A percentile compares a stretch with the other conserved stretches of the same genome.
phyloP scores from a whole-genome alignment of 2,329 filamentous ascomycete genomes.

The Fusarium penzigii region DNA sequence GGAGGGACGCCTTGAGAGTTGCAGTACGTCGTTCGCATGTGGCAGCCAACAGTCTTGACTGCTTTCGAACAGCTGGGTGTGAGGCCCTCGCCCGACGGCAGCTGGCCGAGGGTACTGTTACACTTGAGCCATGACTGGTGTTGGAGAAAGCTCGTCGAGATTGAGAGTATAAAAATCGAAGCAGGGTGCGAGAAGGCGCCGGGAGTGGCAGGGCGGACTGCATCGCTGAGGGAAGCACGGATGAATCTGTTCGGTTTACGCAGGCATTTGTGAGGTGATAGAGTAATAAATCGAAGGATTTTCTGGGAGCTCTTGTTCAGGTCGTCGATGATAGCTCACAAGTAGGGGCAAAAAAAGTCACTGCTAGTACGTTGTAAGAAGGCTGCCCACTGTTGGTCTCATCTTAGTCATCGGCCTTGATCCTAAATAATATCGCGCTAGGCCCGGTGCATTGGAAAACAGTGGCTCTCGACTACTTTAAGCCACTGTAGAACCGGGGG shows the following conservation, averaged over 20 bases:
- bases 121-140: slow-evolving; percentile 39
- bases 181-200: slow-evolving; percentile 57
- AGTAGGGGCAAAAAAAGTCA: too few species aligned
- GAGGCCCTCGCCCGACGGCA: slow-evolving; percentile 23
- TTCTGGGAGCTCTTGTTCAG: too few species aligned
- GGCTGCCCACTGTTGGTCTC: too few species aligned
- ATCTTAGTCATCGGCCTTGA: too few species aligned
- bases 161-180: slow-evolving; percentile 74
- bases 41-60: slow-evolving; percentile 9
- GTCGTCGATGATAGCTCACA: too few species aligned
- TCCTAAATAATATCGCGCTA: too few species aligned
- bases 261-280: slow-evolving; percentile 12
- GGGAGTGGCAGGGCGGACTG: slow-evolving; percentile 44
- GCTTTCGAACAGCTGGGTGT: slow-evolving; percentile 9
- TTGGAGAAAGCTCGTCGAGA: slow-evolving; percentile 60
- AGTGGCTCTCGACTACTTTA: too few species aligned
- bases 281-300: too few species aligned
- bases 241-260: slow-evolving; percentile 8
- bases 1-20: slow-evolving; percentile 33
- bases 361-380: too few species aligned
- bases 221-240: slow-evolving; percentile 38
- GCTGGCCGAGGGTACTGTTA: slow-evolving; percentile 11
- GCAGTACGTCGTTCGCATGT: slow-evolving; percentile 15
- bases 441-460: too few species aligned
- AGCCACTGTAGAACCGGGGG: too few species aligned